A percentile compares a stretch with the other conserved stretches of the same genome.
Evolutionary conservation across 768 basidiomycete species (phyloP).

Genomic region (Mrakia blollopis): DNA sequence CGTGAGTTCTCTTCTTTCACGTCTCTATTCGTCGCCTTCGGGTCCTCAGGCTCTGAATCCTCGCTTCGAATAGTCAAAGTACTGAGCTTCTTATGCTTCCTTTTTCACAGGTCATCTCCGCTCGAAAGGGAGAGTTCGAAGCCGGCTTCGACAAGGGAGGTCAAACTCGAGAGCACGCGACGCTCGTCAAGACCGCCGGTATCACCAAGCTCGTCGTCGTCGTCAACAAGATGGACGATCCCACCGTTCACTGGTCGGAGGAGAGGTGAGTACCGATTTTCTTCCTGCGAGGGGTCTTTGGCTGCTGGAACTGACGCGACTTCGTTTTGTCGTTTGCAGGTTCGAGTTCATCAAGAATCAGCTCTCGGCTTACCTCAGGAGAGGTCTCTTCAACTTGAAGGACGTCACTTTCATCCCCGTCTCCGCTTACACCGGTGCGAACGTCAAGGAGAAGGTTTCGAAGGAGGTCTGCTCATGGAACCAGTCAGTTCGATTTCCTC

Average conservation of each 20-base stretch:
- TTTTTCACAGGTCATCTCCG: slow-evolving; percentile 64
- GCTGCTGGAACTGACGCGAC: no score
- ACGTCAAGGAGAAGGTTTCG: slow-evolving; percentile 77
- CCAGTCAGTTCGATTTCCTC: slow-evolving; percentile 61
- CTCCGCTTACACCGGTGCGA: slow-evolving; percentile 84
- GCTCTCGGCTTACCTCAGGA: slow-evolving; percentile 78
- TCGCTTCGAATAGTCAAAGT: background rate
- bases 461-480: slow-evolving; percentile 74
- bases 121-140: slow-evolving; percentile 98
- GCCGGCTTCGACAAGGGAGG: slow-evolving; percentile 97
- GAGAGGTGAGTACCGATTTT: slow-evolving; percentile 52
- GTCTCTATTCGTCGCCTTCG: background rate
- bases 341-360: slow-evolving; percentile 86
- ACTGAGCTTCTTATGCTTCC: slow-evolving; percentile 7
- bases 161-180: slow-evolving; percentile 84
- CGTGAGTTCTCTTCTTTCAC: slow-evolving; percentile 42
- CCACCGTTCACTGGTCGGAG: slow-evolving; percentile 86
- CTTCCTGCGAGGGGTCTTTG: background rate
- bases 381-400: slow-evolving; percentile 89
- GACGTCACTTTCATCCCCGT: slow-evolving; percentile 90
- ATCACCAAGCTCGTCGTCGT: slow-evolving; percentile 82
- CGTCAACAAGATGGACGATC: slow-evolving; percentile 98
- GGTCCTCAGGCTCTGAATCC: background rate
- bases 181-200: slow-evolving; percentile 97
- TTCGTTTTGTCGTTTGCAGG: slow-evolving; percentile 33